Conservation (phyloP, 2,329 filamentous ascomycete genomes). For the Fusarium zealandicum region DNA sequence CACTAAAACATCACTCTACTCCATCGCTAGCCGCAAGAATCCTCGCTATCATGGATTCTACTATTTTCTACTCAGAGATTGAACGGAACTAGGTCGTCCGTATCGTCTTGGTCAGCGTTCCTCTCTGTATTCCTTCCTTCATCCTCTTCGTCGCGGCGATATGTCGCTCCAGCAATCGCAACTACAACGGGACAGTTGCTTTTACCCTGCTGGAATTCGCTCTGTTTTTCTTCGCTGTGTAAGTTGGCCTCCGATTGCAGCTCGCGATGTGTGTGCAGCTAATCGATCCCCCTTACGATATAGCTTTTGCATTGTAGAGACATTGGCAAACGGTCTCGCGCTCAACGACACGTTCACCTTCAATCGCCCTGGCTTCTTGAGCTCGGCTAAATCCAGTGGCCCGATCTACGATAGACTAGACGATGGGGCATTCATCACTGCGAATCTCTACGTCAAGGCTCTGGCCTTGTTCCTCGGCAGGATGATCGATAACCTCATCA, state of each 20-base stretch:
- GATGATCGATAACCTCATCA: slow-evolving; percentile 29
- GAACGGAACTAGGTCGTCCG: slow-evolving; percentile 10
- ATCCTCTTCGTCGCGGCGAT: slow-evolving; percentile 35
- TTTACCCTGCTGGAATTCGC: slow-evolving; percentile 38
- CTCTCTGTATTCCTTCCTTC: slow-evolving; percentile 21
- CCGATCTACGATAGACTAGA: neutral
- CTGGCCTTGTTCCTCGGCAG: slow-evolving; percentile 6
- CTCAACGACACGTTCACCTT: too few species aligned
- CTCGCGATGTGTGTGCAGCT: neutral
- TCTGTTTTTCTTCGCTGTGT: slow-evolving; percentile 39
- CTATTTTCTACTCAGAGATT: too few species aligned
- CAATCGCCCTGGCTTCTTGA: too few species aligned
- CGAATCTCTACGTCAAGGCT: neutral
- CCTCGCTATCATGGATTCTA: too few species aligned
- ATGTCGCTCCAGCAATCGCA: slow-evolving; percentile 30
- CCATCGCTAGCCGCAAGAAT: too few species aligned
- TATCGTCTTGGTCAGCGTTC: slow-evolving; percentile 22
- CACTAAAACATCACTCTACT: too few species aligned
- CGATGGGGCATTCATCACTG: neutral
- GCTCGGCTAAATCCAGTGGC: neutral
- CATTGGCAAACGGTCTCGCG: slow-evolving; percentile 10
- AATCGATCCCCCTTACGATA: neutral
- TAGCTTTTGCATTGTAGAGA: slow-evolving; percentile 36
- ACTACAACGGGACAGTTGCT: slow-evolving; percentile 37
- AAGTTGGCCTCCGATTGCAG: neutral